Percentiles rank a stretch among this genome's conserved stretches.
phyloP scores from a whole-genome alignment of 257 asterid genomes.

The Rubia yunnanensis region DNA sequence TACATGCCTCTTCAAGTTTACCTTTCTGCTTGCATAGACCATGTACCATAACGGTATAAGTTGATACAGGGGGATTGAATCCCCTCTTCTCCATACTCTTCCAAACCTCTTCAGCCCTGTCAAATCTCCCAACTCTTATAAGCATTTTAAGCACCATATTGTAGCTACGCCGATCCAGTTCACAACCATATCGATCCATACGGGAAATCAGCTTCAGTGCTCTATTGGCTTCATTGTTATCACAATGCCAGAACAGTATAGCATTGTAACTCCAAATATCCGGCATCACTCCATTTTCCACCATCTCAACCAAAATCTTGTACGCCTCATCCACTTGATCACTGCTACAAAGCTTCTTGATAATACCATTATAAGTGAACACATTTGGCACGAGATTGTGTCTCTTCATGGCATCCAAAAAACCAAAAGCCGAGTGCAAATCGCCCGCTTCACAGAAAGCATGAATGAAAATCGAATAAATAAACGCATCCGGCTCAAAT shows the following conservation, averaged over 20 bases:
- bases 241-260: constrained; percentile 58
- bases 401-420: no score
- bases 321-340: constrained; percentile 63
- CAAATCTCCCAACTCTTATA: constrained; percentile 70
- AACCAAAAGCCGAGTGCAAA: no score
- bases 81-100: constrained; percentile 56
- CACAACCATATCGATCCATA: constrained; percentile 45
- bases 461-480: no score
- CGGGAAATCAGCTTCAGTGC: constrained; percentile 53
- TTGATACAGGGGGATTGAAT: constrained; percentile 68
- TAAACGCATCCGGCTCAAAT: no score
- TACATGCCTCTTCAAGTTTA: constrained; percentile 67
- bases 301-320: constrained; percentile 65
- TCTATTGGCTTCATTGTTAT: constrained; percentile 60
- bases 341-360: constrained; percentile 15
- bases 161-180: constrained; percentile 52
- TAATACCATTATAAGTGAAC: no score
- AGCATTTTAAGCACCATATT: constrained; percentile 88
- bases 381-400: no score
- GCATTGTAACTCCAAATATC: constrained; percentile 79
- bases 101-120: constrained; percentile 65
- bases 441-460: no score
- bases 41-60: constrained; percentile 81
- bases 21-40: constrained; percentile 71
- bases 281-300: constrained; percentile 36